A percentile compares a stretch with the other conserved stretches of the same genome.
Conservation (phyloP, 768 basidiomycete species). For the Boletus fagicola region DNA sequence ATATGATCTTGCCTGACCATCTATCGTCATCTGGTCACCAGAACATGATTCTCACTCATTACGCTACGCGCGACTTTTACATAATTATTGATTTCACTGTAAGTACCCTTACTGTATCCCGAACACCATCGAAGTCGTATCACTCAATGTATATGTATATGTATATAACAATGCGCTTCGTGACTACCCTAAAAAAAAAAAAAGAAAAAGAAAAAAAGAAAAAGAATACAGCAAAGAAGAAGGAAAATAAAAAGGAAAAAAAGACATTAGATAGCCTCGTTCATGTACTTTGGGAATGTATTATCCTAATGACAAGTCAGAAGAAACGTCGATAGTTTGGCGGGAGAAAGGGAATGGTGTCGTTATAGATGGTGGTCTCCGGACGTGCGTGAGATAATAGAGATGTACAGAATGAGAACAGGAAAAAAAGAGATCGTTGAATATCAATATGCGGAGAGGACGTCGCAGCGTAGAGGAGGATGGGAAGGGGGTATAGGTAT, state of each 20-base stretch:
- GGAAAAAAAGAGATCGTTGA: neutral
- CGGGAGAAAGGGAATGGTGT: neutral
- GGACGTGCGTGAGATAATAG: constrained; percentile 3
- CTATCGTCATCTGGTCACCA: too few species aligned
- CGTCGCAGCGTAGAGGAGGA: neutral
- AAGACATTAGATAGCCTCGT: constrained; percentile 12
- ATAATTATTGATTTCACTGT: too few species aligned
- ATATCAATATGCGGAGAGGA: neutral
- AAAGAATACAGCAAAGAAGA: neutral
- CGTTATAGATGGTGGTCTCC: constrained; percentile 12
- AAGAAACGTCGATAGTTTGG: neutral
- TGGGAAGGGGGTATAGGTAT: neutral
- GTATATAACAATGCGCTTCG: neutral
- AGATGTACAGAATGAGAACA: constrained; percentile 5
- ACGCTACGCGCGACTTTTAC: too few species aligned
- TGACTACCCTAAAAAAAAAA: neutral
- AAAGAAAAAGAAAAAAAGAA: too few species aligned
- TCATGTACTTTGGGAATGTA: constrained; percentile 5
- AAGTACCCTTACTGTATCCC: too few species aligned
- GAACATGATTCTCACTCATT: too few species aligned
- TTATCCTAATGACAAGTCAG: neutral
- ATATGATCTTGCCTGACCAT: too few species aligned
- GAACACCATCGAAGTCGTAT: too few species aligned
- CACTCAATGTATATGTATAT: neutral
- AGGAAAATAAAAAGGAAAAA: neutral